Evolutionary conservation across 306 rosid genomes (phyloP).

Genomic region (Vigna angularis): DNA sequence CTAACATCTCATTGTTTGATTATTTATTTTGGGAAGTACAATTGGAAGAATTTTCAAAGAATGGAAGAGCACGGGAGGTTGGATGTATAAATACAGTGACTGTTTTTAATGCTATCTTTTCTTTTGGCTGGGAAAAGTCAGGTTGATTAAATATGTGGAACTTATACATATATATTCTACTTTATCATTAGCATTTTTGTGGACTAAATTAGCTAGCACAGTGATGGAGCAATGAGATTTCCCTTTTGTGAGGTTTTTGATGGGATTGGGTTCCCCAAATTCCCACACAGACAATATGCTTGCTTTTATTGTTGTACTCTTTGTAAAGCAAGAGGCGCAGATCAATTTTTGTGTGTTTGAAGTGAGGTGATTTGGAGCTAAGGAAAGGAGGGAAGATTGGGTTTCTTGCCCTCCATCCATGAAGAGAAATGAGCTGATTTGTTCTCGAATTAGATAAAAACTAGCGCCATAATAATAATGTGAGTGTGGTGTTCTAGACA

Average conservation of each 20-base stretch:
- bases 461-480: no score
- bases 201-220: background rate
- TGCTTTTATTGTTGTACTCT: no score
- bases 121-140: background rate
- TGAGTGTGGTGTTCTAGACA: no score
- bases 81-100: background rate
- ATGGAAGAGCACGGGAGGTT: background rate
- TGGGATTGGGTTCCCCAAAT: background rate
- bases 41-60: background rate
- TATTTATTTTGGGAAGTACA: background rate
- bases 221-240: background rate
- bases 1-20: background rate
- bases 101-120: background rate
- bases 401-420: no score
- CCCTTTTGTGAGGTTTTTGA: background rate
- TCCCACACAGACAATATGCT: no score
- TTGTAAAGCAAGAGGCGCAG: no score
- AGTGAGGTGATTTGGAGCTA: no score
- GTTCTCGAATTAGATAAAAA: no score
- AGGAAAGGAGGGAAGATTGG: no score
- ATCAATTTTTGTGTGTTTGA: no score
- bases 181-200: background rate
- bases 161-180: background rate
- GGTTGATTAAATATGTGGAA: background rate
- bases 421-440: no score